Evolutionary conservation across 805 yeast species (phyloP).

Genomic region (Saccharomycopsis vini): DNA sequence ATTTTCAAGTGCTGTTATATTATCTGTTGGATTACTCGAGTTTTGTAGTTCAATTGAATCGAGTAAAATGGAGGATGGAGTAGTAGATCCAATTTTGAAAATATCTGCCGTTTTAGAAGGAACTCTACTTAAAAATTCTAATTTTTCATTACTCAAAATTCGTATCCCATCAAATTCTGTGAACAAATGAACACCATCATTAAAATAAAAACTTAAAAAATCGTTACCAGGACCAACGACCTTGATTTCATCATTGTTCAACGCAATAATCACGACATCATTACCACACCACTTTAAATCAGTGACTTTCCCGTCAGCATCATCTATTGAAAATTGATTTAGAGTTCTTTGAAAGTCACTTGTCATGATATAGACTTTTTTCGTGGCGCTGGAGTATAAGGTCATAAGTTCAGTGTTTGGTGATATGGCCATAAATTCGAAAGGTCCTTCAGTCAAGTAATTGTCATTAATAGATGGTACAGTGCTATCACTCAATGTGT

Average conservation of each 20-base stretch:
- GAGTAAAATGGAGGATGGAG: slow-evolving; percentile 71
- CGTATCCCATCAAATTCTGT: slow-evolving; percentile 66
- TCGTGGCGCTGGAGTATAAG: slow-evolving; percentile 31
- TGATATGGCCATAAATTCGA: slow-evolving; percentile 34
- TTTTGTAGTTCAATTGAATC: slow-evolving; percentile 53
- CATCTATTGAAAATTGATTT: slow-evolving; percentile 38
- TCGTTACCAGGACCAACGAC: slow-evolving; percentile 61
- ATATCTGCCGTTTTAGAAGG: slow-evolving; percentile 46
- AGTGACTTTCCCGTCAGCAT: too few relatives aligned
- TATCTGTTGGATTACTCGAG: slow-evolving; percentile 16
- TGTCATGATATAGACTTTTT: slow-evolving; percentile 43
- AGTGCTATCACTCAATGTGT: slow-evolving; percentile 4
- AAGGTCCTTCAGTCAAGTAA: slow-evolving; percentile 35
- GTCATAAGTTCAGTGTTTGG: slow-evolving; percentile 53
- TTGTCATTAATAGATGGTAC: background rate
- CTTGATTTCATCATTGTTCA: slow-evolving; percentile 51
- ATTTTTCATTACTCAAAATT: slow-evolving; percentile 45
- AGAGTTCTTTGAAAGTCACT: slow-evolving; percentile 36
- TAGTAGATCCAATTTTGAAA: slow-evolving; percentile 75
- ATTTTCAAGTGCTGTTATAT: slow-evolving; percentile 18
- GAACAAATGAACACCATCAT: slow-evolving; percentile 29
- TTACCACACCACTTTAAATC: slow-evolving; percentile 72
- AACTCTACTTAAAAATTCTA: slow-evolving; percentile 61
- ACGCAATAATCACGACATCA: slow-evolving; percentile 64
- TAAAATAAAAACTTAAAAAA: slow-evolving; percentile 41